Evolutionary conservation across 345 rosid genomes (phyloP).

Genomic region (Citropsis articulata): DNA sequence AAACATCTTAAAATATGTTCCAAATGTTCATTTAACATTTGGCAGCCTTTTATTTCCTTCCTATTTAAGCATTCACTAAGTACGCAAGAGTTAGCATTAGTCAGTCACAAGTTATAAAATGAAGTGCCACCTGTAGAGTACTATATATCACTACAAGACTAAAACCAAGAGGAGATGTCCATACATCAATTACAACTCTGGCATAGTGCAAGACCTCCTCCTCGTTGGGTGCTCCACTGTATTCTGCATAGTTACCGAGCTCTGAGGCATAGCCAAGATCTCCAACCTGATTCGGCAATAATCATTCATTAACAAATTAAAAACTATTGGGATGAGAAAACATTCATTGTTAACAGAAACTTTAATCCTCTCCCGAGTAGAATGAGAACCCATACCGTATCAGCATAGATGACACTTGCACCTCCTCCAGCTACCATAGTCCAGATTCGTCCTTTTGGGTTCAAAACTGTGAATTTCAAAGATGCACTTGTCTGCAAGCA

Average conservation of each 20-base stretch:
- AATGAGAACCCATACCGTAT: conserved; percentile 54
- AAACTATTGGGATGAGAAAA: background rate
- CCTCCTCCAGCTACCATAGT: conserved; percentile 99
- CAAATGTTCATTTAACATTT: background rate
- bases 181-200: conserved; percentile 94
- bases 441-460: conserved; percentile 93
- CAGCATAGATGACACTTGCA: conserved; percentile 98
- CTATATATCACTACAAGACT: background rate
- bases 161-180: conserved; percentile 7
- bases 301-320: conserved; percentile 10
- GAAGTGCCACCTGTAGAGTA: background rate
- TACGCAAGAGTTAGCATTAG: background rate
- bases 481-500: conserved; percentile 89
- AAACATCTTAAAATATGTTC: background rate
- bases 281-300: conserved; percentile 58
- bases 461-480: conserved; percentile 90
- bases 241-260: conserved; percentile 93
- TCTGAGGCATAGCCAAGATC: conserved; percentile 91
- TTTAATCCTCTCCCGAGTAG: conserved; percentile 5
- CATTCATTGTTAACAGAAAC: background rate
- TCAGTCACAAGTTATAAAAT: background rate
- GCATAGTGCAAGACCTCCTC: conserved; percentile 97
- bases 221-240: conserved; percentile 98
- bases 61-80: background rate
- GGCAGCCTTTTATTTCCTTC: background rate